phyloP scores from a whole-genome alignment of 768 basidiomycete species.

The Cubamyces sp. region DNA sequence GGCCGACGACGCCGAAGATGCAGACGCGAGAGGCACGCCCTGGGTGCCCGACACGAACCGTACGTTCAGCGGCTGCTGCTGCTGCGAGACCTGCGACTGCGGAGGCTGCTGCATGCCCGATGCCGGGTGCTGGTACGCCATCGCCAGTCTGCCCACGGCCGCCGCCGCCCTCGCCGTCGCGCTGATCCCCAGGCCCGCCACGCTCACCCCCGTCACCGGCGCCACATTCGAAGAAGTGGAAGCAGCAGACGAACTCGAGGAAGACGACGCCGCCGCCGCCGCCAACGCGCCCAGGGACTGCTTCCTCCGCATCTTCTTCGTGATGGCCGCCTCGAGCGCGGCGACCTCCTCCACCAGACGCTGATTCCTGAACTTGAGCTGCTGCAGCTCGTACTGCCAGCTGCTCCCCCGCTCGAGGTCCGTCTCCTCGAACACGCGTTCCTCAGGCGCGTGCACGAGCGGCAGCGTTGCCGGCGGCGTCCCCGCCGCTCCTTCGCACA shows the following conservation, averaged over 20 bases:
- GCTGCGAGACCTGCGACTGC: background rate
- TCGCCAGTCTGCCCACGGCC: background rate
- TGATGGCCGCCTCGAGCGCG: conserved; percentile 39
- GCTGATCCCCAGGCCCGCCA: conserved; percentile 1
- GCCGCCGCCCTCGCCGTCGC: background rate
- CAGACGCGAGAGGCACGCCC: conserved; percentile 1
- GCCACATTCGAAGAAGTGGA: too few species aligned
- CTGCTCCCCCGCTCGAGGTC: conserved; percentile 69
- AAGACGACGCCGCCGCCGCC: background rate
- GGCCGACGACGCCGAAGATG: background rate
- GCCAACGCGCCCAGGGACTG: conserved; percentile 9
- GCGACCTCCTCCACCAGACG: conserved; percentile 62
- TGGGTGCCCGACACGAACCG: conserved; percentile 18
- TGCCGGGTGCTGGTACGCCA: conserved; percentile 3
- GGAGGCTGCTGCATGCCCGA: conserved; percentile 9
- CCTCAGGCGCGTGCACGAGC: conserved; percentile 22
- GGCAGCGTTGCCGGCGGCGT: conserved; percentile 17
- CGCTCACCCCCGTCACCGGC: background rate
- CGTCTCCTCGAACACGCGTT: conserved; percentile 75
- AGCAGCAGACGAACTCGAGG: background rate
- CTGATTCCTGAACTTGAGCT: conserved; percentile 74
- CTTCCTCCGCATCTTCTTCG: conserved; percentile 20
- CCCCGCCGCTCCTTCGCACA: conserved; percentile 16
- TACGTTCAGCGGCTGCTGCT: conserved; percentile 18
- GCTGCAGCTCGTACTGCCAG: conserved; percentile 94